Evolutionary conservation across 2,329 filamentous ascomycete species (phyloP), one percentile per base, ranked within the genome.

Genomic region (Paracamarosporium sp.): DNA sequence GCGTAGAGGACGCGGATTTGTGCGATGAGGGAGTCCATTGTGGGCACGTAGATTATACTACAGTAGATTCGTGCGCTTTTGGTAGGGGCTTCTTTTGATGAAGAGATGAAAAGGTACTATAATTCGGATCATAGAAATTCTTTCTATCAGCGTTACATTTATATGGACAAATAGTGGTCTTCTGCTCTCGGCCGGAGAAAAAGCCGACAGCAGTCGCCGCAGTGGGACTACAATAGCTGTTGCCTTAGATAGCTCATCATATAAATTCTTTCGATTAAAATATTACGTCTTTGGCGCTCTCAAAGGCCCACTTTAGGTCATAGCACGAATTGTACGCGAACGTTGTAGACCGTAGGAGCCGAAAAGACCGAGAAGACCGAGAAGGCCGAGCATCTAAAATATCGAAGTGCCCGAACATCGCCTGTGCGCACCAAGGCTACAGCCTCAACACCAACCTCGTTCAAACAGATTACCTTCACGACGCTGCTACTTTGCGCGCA

Each of bases 1-100:
- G 62, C 56, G 48, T 70, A 63, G 13, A 71, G 51, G 1, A 50
- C 43, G 22, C 65, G 68, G 13, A 73, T 63, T 31, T 68, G 63
- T 1, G 59, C 44, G n/a, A 56, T 43, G 24, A 69, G 59, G 22
- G 60, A 17, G 6, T 73, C 64, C 69, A 74, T 72, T 12, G 43
- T 53, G 25, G 30, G n/a, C 28, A 43, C 22, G 24, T 40, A 11
- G 20, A 11, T 11, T 20, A 17, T 22, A 40, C 11, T 20, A 22
- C 7, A 17, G 17, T 12, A 8, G 2, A 17, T 17, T 40, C 17
- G 4, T 22, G 17, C 4, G 11, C 4, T 40, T 20, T 11, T 40
- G 9, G 7, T 40, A 40, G 20, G 8, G 36, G 4, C 22, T 3
- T 22, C 17, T 11, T 40, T 2, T 20, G 24, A 13, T n/a, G 20